Conservation (phyloP, 176 grass and related monocot genomes). For the Bothriochloa decipiens region DNA sequence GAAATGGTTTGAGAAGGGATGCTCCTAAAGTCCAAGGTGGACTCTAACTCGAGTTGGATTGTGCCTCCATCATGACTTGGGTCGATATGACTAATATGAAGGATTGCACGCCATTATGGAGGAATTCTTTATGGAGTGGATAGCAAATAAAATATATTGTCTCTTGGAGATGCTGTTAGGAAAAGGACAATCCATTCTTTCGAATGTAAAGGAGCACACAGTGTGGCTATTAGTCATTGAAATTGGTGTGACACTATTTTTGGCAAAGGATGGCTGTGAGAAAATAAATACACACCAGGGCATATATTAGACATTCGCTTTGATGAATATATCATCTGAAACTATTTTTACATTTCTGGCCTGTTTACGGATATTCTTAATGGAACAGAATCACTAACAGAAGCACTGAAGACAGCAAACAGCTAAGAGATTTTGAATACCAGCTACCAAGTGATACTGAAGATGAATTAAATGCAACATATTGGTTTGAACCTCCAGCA, state of each 20-base stretch:
- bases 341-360: conserved; percentile 6
- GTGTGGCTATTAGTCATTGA: too few species aligned
- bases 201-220: background rate
- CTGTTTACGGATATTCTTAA: conserved; percentile 8
- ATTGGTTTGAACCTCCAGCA: conserved; percentile 34
- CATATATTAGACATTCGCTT: conserved; percentile 10
- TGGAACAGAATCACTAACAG: conserved; percentile 12
- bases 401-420: conserved; percentile 11
- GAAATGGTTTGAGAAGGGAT: too few species aligned
- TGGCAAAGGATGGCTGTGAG: background rate
- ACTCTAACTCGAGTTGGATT: too few species aligned
- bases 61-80: too few species aligned
- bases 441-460: conserved; percentile 21
- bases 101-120: too few species aligned
- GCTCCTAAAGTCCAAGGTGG: too few species aligned
- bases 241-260: background rate
- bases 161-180: background rate
- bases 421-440: conserved; percentile 15
- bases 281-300: background rate
- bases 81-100: too few species aligned
- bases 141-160: too few species aligned
- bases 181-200: background rate
- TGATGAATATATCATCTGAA: conserved; percentile 1
- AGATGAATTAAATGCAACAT: conserved; percentile 25
- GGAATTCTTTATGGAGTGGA: too few species aligned